phyloP scores from a whole-genome alignment of 768 basidiomycete genomes.

The Pleurotus salmoneostramineus region DNA sequence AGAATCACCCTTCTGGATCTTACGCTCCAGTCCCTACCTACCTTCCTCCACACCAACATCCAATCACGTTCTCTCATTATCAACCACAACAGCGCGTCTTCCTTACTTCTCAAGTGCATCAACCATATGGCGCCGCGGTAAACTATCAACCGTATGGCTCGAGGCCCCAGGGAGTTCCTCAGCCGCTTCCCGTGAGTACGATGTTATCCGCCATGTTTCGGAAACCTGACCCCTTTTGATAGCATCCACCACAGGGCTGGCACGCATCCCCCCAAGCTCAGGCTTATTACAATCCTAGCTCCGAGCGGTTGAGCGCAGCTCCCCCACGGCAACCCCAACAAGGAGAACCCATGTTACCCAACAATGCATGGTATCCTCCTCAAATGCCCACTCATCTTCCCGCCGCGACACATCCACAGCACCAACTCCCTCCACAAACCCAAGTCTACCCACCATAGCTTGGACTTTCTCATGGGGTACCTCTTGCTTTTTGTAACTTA shows the following conservation, averaged over 20 bases:
- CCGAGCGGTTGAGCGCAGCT: not conserved
- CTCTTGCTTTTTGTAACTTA: slow-evolving; percentile 2
- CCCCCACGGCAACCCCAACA: not conserved
- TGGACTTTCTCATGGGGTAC: not conserved
- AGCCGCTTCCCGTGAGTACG: slow-evolving; percentile 12
- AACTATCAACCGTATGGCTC: slow-evolving; percentile 11
- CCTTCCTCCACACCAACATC: slow-evolving; percentile 11
- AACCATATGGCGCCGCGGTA: slow-evolving; percentile 6
- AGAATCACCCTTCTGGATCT: too few species aligned
- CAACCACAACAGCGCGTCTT: slow-evolving; percentile 41
- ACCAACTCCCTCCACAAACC: slow-evolving; percentile 20
- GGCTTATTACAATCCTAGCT: slow-evolving; percentile 13
- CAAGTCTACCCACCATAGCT: slow-evolving; percentile 25
- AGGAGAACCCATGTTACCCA: slow-evolving; percentile 2
- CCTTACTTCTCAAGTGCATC: slow-evolving; percentile 16
- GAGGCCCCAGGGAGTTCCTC: slow-evolving; percentile 1
- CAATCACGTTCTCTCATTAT: slow-evolving; percentile 44
- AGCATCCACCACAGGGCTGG: slow-evolving; percentile 14
- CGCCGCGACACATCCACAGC: slow-evolving; percentile 9
- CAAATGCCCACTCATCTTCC: not conserved
- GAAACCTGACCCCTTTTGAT: not conserved
- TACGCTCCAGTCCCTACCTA: slow-evolving; percentile 5
- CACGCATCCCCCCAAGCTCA: slow-evolving; percentile 18
- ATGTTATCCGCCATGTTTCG: not conserved
- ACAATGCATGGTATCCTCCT: slow-evolving; percentile 5